Evolutionary conservation across 2,329 filamentous ascomycete species (phyloP).

Genomic region (Fusarium graminum): DNA sequence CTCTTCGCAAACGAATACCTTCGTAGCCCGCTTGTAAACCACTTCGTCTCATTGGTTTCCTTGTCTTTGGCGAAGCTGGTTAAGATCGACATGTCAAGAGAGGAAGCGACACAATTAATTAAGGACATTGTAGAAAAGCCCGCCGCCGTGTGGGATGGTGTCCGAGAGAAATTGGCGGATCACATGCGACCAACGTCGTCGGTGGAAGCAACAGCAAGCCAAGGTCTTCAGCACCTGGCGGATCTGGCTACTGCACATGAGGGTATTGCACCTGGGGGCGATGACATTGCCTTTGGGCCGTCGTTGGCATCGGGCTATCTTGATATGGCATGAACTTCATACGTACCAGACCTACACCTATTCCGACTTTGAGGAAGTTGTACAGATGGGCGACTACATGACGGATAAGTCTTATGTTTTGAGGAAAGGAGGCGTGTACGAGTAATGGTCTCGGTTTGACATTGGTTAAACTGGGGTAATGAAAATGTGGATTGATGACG

Average conservation of each 20-base stretch:
- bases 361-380: not conserved
- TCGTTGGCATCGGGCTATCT: conserved; percentile 55
- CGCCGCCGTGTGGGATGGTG: conserved; percentile 68
- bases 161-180: conserved; percentile 60
- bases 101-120: conserved; percentile 69
- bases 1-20: conserved; percentile 67
- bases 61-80: conserved; percentile 72
- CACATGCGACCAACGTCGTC: conserved; percentile 54
- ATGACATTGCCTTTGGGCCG: conserved; percentile 52
- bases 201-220: conserved; percentile 60
- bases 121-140: conserved; percentile 69
- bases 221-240: conserved; percentile 71
- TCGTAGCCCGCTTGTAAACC: conserved; percentile 74
- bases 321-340: conserved; percentile 46
- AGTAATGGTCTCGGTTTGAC: conserved; percentile 32
- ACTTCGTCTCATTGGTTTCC: conserved; percentile 71
- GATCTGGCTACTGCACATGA: conserved; percentile 65
- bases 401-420: not conserved
- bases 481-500: conserved; percentile 24
- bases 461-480: conserved; percentile 14
- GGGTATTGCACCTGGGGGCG: conserved; percentile 49
- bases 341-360: conserved; percentile 1
- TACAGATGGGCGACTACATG: not conserved
- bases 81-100: conserved; percentile 66
- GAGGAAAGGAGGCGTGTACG: conserved; percentile 18